These are phyloP conservation scores for Cryptococcus floricola DNA, from an alignment of 1,284 basidiomycete species.

Conservation along the genomic window DNA sequence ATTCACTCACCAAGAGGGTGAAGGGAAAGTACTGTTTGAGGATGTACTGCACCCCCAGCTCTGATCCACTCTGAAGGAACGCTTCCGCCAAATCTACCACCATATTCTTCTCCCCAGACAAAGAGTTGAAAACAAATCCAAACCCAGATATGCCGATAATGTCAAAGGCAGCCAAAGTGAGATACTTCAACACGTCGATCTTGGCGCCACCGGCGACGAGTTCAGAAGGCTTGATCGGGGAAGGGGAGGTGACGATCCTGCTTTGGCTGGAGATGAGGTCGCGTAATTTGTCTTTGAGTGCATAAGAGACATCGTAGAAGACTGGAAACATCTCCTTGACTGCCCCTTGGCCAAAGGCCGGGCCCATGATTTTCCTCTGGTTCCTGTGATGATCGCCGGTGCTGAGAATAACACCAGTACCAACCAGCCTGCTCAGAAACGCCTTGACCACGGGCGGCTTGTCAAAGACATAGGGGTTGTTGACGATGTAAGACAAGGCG, in stretches of 20 bases:
- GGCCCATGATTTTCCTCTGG: conserved; percentile 52
- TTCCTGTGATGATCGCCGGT: conserved; percentile 54
- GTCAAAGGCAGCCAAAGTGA: conserved; percentile 64
- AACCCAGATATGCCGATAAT: conserved; percentile 71
- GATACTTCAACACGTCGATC: conserved; percentile 62
- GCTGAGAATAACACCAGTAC: conserved; percentile 41
- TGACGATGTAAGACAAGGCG: conserved; percentile 61
- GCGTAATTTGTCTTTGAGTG: conserved; percentile 50
- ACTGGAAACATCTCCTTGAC: conserved; percentile 50
- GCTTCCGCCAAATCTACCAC: no score
- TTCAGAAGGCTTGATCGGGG: conserved; percentile 18
- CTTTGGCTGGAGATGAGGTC: conserved; percentile 15
- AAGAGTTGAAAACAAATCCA: conserved; percentile 58
- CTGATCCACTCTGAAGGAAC: no score
- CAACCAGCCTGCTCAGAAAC: conserved; percentile 51
- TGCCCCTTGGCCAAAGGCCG: conserved; percentile 41
- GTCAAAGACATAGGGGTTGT: conserved; percentile 60
- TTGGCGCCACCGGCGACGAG: conserved; percentile 20
- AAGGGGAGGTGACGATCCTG: conserved; percentile 13
- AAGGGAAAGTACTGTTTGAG: no score
- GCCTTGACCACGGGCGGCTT: conserved; percentile 63
- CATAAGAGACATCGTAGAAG: conserved; percentile 60
- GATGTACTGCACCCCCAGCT: no score
- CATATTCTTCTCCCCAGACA: conserved; percentile 7
- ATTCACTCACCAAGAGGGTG: no score